Evolutionary conservation across 1,139 yeast genomes (phyloP).

Genomic region (Saccharomyces hybrid): DNA sequence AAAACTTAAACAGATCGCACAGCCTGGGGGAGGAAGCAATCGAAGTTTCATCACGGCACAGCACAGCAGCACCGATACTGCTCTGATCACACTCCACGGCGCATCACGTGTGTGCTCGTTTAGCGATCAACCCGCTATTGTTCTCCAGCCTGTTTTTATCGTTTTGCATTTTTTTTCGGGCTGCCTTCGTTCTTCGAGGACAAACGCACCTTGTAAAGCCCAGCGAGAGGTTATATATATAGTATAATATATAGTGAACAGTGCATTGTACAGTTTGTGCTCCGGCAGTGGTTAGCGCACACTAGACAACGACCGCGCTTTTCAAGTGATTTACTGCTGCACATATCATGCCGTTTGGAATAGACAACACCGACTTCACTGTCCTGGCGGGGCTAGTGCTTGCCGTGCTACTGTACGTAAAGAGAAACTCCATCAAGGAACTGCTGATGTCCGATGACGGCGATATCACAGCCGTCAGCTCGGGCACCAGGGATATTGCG

Average conservation of each 20-base stretch:
- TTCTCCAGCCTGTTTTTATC: not conserved
- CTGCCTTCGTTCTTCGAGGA: not conserved
- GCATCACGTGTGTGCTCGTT: not conserved
- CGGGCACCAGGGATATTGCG: constrained; percentile 52
- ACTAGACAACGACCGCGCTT: not conserved
- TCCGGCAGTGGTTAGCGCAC: not conserved
- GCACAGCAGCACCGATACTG: no score
- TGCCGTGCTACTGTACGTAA: constrained; percentile 33
- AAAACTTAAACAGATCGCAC: no score
- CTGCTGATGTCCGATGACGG: constrained; percentile 24
- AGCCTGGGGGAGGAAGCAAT: no score
- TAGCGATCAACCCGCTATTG: not conserved
- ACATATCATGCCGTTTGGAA: constrained; percentile 2
- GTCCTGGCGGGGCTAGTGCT: constrained; percentile 59
- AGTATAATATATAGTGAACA: not conserved
- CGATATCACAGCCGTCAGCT: constrained; percentile 14
- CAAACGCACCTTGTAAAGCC: not conserved
- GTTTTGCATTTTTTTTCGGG: not conserved
- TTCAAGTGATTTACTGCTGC: not conserved
- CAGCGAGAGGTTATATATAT: not conserved
- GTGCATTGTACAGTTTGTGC: not conserved
- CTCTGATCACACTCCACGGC: not conserved
- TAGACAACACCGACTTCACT: constrained; percentile 64
- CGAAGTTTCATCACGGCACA: no score
- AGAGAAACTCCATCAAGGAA: constrained; percentile 7